These are phyloP conservation scores for Trifolium fragiferum DNA, from an alignment of 306 rosid genomes.

Conservation along the genomic window DNA sequence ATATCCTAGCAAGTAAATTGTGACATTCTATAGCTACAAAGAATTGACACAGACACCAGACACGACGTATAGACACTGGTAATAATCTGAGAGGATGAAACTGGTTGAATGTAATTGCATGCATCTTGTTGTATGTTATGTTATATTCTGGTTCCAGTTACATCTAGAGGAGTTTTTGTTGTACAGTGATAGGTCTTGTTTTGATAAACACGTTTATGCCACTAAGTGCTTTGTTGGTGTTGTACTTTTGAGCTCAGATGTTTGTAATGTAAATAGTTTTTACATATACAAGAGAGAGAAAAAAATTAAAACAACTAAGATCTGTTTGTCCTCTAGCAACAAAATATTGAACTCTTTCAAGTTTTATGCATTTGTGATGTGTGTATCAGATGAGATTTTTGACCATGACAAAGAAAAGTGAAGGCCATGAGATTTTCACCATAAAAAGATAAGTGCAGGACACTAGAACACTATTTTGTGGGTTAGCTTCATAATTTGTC, in stretches of 20 bases:
- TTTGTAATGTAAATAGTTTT: slow-evolving; percentile 37
- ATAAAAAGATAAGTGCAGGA: neutral
- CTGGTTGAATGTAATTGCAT: neutral
- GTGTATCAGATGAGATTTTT: neutral
- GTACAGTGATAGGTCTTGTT: slow-evolving; percentile 18
- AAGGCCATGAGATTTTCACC: neutral
- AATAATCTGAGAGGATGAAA: neutral
- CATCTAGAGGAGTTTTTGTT: slow-evolving; percentile 6
- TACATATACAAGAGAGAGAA: neutral
- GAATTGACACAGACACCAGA: neutral
- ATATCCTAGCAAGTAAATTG: neutral
- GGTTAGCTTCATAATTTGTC: neutral
- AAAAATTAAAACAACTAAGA: neutral
- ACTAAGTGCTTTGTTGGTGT: neutral
- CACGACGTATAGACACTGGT: neutral
- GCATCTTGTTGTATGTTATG: neutral
- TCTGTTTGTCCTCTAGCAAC: neutral
- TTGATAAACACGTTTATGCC: slow-evolving; percentile 19
- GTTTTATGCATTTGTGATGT: neutral
- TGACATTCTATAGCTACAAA: neutral
- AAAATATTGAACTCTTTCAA: neutral
- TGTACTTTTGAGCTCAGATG: neutral
- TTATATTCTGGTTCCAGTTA: slow-evolving; percentile 3
- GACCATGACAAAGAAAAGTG: neutral
- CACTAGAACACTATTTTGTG: neutral